These are phyloP conservation scores for Lodderomyces jiufengensis DNA, from an alignment of 1,139 yeast species.

Conservation along the genomic window DNA sequence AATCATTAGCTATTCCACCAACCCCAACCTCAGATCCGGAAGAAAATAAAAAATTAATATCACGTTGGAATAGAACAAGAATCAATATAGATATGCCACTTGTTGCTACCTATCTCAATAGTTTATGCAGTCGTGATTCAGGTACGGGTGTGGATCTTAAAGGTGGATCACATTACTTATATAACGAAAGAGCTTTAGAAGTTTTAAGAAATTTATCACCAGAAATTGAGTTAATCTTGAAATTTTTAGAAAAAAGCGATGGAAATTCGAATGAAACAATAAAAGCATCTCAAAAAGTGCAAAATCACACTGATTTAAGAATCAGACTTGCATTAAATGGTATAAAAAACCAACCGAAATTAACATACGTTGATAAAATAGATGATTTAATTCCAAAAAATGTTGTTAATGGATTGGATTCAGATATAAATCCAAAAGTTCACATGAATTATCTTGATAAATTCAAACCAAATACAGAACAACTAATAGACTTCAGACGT, in stretches of 20 bases:
- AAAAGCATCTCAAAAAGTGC: slow-evolving; percentile 2
- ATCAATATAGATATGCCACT: slow-evolving; percentile 16
- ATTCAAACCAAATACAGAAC: slow-evolving; percentile 21
- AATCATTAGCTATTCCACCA: slow-evolving; percentile 33
- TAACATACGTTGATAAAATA: slow-evolving; percentile 3
- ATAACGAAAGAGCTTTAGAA: slow-evolving; percentile 17
- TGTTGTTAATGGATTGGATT: slow-evolving; percentile 11
- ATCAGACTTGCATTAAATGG: slow-evolving; percentile 10
- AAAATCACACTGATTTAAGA: slow-evolving; percentile 17
- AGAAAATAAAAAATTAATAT: slow-evolving; percentile 1
- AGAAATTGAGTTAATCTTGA: slow-evolving; percentile 24
- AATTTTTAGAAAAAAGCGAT: slow-evolving; percentile 12
- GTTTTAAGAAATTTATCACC: slow-evolving; percentile 17
- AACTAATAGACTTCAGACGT: slow-evolving; percentile 32
- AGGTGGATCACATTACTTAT: slow-evolving; percentile 30
- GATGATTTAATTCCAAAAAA: slow-evolving; percentile 15
- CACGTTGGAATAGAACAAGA: slow-evolving; percentile 4
- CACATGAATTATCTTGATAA: slow-evolving; percentile 25
- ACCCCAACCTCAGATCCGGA: slow-evolving; percentile 1
- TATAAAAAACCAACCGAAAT: not conserved
- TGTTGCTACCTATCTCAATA: slow-evolving; percentile 28
- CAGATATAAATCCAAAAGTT: slow-evolving; percentile 28
- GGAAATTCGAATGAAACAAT: slow-evolving; percentile 5
- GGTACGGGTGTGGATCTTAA: slow-evolving; percentile 24
- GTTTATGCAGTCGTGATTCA: slow-evolving; percentile 27